These are phyloP conservation scores for Daldinia bambusicola DNA, from an alignment of 495 filamentous ascomycete species.

Conservation along the genomic window DNA sequence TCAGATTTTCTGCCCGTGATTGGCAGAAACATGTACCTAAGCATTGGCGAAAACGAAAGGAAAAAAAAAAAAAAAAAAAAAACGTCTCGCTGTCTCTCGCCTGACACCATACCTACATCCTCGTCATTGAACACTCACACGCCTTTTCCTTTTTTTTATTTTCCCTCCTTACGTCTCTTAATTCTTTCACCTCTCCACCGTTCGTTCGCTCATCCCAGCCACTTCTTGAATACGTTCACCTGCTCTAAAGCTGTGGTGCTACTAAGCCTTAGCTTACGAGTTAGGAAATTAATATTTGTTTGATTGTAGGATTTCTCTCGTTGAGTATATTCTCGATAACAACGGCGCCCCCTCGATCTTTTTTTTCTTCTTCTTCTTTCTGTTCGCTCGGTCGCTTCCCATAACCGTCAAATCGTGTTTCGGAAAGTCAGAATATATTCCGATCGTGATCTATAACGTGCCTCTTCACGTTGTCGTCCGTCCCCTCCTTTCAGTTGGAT, in stretches of 20 bases:
- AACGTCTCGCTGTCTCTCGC: slow-evolving; percentile 38
- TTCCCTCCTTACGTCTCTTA: slow-evolving; percentile 5
- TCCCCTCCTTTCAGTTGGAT: slow-evolving; percentile 25
- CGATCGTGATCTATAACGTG: slow-evolving; percentile 35
- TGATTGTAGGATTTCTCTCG: slow-evolving; percentile 32
- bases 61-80: slow-evolving; percentile 43
- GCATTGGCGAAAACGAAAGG: slow-evolving; percentile 45
- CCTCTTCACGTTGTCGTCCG: slow-evolving; percentile 28
- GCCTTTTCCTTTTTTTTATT: slow-evolving; percentile 13
- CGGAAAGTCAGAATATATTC: slow-evolving; percentile 29
- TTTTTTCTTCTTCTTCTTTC: background rate
- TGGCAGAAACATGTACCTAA: slow-evolving; percentile 37
- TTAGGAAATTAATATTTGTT: slow-evolving; percentile 37
- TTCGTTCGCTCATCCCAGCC: slow-evolving; percentile 36
- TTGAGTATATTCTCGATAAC: slow-evolving; percentile 35
- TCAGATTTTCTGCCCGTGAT: slow-evolving; percentile 30
- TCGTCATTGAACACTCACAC: slow-evolving; percentile 40
- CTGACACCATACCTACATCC: slow-evolving; percentile 39
- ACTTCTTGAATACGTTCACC: slow-evolving; percentile 13
- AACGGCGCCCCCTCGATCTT: slow-evolving; percentile 31
- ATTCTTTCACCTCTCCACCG: slow-evolving; percentile 26
- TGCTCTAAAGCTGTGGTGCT: slow-evolving; percentile 28
- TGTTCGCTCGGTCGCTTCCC: slow-evolving; percentile 24
- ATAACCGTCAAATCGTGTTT: slow-evolving; percentile 36
- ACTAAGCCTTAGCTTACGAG: slow-evolving; percentile 16